Base-by-base conservation (phyloP, 306 rosid genomes). In the Astragalus membranaceus region DNA sequence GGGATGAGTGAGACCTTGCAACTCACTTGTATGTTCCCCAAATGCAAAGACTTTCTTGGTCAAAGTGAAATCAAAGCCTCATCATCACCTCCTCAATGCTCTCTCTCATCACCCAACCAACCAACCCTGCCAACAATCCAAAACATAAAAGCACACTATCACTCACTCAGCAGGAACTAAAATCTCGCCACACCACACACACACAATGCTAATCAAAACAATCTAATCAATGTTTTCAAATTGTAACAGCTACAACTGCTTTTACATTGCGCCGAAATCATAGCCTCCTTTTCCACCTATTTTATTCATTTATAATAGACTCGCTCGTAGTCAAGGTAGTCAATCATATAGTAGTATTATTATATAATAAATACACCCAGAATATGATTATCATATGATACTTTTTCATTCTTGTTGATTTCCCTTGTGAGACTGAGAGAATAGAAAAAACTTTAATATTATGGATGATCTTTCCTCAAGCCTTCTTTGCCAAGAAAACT, bases 401-500 rank as follows among this genome's bases (percentile, higher is more conserved):
- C 10, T 36, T 59, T 58, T 14, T 5, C 69, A 41, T 33, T 68
- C 17, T 47, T 67, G 26, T 59, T 66, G 42, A 15, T 44, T 69
- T 77, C 42, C 33, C 63, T 32, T 6, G 8, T 64, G 13, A 43
- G 12, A 20, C 77, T 48, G 53, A 60, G 32, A 49, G 20, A 12
- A 14, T 2, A n/a, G n/a, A n/a, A 41, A 41, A 7, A 7, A 3
- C 0, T 6, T 9, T 1, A 2, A 37, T 9, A 9, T 3, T 55
- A 84, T 85, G 91, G 91, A 67, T 11, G 84, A 82, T 49, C 78
- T 64, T 49, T 51, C 76, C 6, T 64, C 83, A 61, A 72, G 86
- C 58, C 75, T 85, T 49, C 66, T 80, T 15, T 84, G 89, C 72
- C 79, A 72, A 69, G 92, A 81, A 82, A 80, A 78, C 48, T 76